Conservation (phyloP, 371 early-diverging fungal genomes). For the Coemansia sp. region DNA sequence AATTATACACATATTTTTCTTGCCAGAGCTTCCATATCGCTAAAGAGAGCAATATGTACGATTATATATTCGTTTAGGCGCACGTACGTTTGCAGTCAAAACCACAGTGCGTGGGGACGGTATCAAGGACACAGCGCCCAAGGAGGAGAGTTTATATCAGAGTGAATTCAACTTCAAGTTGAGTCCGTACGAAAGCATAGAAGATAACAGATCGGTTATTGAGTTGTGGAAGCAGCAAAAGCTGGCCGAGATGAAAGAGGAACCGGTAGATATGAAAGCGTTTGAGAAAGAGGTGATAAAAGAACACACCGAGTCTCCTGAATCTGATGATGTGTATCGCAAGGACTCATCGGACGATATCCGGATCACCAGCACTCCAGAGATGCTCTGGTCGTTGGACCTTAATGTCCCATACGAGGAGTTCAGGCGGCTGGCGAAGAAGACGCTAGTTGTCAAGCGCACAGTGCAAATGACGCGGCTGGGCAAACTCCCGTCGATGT, state of each 20-base stretch:
- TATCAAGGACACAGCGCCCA: too few species aligned
- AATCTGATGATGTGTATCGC: too few species aligned
- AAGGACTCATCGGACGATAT: too few species aligned
- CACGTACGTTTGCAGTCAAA: slow-evolving; percentile 5
- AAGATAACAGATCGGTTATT: slow-evolving; percentile 49
- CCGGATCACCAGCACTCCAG: slow-evolving; percentile 22
- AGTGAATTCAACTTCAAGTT: slow-evolving; percentile 14
- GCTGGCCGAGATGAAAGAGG: slow-evolving; percentile 27
- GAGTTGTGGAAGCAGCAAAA: slow-evolving; percentile 52
- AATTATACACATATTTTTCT: not conserved
- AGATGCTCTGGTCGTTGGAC: slow-evolving; percentile 47
- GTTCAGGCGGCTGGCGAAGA: slow-evolving; percentile 61
- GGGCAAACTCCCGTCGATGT: slow-evolving; percentile 82
- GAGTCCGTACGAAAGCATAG: slow-evolving; percentile 50
- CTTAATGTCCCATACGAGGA: slow-evolving; percentile 45
- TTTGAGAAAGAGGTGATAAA: slow-evolving; percentile 5
- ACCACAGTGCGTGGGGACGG: not conserved
- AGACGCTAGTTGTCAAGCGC: slow-evolving; percentile 72
- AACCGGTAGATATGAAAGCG: not conserved
- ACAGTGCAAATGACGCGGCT: slow-evolving; percentile 83
- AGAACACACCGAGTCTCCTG: too few species aligned
- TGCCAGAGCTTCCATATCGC: not conserved
- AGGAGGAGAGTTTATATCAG: too few species aligned
- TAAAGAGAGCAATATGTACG: not conserved
- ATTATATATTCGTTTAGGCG: not conserved